Conservation (phyloP, 202 grass and related monocot species). For the Eragrostis tef region DNA sequence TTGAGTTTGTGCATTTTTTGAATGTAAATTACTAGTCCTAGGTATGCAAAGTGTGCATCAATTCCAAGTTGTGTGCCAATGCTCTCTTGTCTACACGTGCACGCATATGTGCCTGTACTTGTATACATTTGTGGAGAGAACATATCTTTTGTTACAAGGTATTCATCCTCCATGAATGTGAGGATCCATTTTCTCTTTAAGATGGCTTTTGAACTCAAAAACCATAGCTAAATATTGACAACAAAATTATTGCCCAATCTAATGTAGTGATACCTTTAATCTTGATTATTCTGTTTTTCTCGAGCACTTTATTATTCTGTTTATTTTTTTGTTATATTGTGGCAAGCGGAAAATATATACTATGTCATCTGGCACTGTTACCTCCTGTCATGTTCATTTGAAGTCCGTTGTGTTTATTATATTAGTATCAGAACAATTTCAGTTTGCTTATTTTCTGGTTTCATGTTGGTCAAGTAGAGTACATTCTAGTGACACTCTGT, state of each 20-base stretch:
- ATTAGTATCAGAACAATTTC: neutral
- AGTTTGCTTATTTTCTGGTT: neutral
- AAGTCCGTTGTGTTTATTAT: neutral
- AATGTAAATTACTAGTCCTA: neutral
- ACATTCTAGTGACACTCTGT: neutral
- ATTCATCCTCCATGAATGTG: neutral
- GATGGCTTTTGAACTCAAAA: neutral
- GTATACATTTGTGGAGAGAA: neutral
- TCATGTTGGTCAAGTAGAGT: neutral
- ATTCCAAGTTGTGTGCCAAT: neutral
- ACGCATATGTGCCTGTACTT: neutral
- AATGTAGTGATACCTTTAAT: neutral
- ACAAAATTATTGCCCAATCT: neutral
- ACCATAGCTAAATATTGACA: neutral
- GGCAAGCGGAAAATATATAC: neutral
- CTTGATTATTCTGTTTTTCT: neutral
- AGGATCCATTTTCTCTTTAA: neutral
- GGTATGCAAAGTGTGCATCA: neutral
- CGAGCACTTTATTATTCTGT: no score
- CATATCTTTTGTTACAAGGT: no score
- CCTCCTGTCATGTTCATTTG: conserved; percentile 4
- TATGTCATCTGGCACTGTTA: neutral
- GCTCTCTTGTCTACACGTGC: neutral
- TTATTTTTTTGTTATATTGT: neutral
- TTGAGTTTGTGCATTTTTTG: neutral